Evolutionary conservation across 139 green algal genomes (phyloP), one percentile per base, ranked within the genome.

Genomic region (Chlamydomonas applanata): DNA sequence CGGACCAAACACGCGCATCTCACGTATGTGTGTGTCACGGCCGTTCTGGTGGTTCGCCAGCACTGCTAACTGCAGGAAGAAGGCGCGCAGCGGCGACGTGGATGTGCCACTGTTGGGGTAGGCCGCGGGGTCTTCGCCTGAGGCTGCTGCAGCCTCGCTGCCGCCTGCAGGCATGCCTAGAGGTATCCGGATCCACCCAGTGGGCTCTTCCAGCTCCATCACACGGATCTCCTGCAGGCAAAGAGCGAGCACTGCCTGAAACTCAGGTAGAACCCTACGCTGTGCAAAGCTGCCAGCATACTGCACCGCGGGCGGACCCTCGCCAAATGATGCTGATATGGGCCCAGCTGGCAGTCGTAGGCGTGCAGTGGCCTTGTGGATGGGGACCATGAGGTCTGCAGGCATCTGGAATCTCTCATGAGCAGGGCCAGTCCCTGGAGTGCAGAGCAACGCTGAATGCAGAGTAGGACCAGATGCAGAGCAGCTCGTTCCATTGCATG

Each of bases 21-120:
- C 88, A 13, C 96, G 79, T 0, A 99, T 82, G 79, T 99, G 96
- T 0, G 96, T 98, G 82, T 99, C 96, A 0, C 96, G 75, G 0
- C 96, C 96, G 73, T 98, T 99, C 70, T 99, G 96, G 73, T 99
- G 96, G 88, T 99, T 99, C 59, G 86, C 78, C 4, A 97, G 71
- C 0, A 98, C 75, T 2, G 85, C 87, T 25, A 91, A 69, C 80
- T 93, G 89, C 34, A 91, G 11, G 59, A 85, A 83, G 66, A 86
- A 92, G 5, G 85, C 83, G 32, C 76, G 81, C 22, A 90, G 59
- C 0, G 52, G 63, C n/a, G 57, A 61, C 17, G 40, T 11, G 11
- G 40, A 49, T 49, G 7, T 11, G 11, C 35, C 4, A 16, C 63
- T 71, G 35, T 32, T 71, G 17, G 34, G 4, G 3, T 9, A 7